These are phyloP conservation scores for Uncinocarpus reesii DNA, from an alignment of 2,329 filamentous ascomycete genomes.

Conservation along the genomic window DNA sequence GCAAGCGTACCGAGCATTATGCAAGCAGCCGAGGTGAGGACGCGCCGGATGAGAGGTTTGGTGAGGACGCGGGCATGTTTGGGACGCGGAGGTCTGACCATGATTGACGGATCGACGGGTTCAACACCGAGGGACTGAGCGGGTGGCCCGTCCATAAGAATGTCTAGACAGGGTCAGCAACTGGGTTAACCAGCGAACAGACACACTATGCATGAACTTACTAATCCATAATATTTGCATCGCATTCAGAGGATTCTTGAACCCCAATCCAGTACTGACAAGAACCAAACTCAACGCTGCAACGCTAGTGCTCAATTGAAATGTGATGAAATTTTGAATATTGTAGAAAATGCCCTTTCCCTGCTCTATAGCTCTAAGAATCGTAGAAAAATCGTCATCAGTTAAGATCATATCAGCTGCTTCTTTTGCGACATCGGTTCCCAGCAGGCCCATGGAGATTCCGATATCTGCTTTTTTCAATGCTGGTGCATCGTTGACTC, in stretches of 20 bases:
- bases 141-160: slow-evolving; percentile 97
- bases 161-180: slow-evolving; percentile 53
- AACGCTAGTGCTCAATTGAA: slow-evolving; percentile 93
- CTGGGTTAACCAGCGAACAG: neutral
- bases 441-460: slow-evolving; percentile 89
- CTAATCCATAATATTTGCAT: slow-evolving; percentile 99
- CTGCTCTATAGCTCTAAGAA: slow-evolving; percentile 91
- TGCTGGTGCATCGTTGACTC: slow-evolving; percentile 93
- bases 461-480: slow-evolving; percentile 97
- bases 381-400: slow-evolving; percentile 82
- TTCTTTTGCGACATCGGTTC: slow-evolving; percentile 95
- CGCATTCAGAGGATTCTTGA: slow-evolving; percentile 90
- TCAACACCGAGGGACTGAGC: slow-evolving; percentile 96
- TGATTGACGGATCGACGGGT: slow-evolving; percentile 84
- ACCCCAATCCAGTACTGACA: slow-evolving; percentile 82
- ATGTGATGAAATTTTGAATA: slow-evolving; percentile 97
- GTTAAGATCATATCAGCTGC: slow-evolving; percentile 81
- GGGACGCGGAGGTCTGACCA: slow-evolving; percentile 78
- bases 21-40: slow-evolving; percentile 74
- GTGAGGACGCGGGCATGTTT: slow-evolving; percentile 89
- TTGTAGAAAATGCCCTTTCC: slow-evolving; percentile 99
- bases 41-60: slow-evolving; percentile 65
- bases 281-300: slow-evolving; percentile 85
- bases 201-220: slow-evolving; percentile 42
- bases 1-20: slow-evolving; percentile 89